A percentile compares a stretch with the other conserved stretches of the same genome.
phyloP scores from a whole-genome alignment of 2,329 filamentous ascomycete genomes.

The Whalleya microplaca region DNA sequence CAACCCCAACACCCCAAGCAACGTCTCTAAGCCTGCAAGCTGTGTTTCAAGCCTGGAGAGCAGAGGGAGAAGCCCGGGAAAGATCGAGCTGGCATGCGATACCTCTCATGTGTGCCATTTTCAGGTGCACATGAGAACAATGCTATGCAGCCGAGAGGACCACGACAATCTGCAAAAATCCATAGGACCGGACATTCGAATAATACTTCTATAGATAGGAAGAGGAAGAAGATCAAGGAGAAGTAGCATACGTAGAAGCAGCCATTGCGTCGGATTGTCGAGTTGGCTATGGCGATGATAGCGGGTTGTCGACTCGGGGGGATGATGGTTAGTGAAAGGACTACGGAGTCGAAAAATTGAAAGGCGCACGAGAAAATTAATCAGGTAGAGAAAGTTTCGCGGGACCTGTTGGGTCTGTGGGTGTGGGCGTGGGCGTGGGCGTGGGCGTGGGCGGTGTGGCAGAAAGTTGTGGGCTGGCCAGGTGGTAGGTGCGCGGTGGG shows the following conservation, averaged over 20 bases:
- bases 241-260: conserved; percentile 46
- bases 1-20: conserved; percentile 77
- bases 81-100: conserved; percentile 76
- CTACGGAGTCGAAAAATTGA: conserved; percentile 14
- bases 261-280: conserved; percentile 42
- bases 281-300: conserved; percentile 23
- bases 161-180: conserved; percentile 73
- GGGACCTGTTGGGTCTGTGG: conserved; percentile 6
- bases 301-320: conserved; percentile 35
- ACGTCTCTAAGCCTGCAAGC: conserved; percentile 62
- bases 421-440: neutral
- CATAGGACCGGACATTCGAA: conserved; percentile 52
- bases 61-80: conserved; percentile 67
- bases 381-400: conserved; percentile 22
- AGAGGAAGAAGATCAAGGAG: conserved; percentile 40
- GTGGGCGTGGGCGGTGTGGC: too few relatives aligned
- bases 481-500: too few relatives aligned
- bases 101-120: conserved; percentile 36
- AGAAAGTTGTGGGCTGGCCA: too few relatives aligned
- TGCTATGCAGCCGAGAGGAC: conserved; percentile 76
- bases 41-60: conserved; percentile 49
- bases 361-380: conserved; percentile 9
- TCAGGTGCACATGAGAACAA: conserved; percentile 43
- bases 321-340: conserved; percentile 29
- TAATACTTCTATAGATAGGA: conserved; percentile 46